Evolutionary conservation across 345 rosid genomes (phyloP).

Genomic region (Eucalyptus cloeziana): DNA sequence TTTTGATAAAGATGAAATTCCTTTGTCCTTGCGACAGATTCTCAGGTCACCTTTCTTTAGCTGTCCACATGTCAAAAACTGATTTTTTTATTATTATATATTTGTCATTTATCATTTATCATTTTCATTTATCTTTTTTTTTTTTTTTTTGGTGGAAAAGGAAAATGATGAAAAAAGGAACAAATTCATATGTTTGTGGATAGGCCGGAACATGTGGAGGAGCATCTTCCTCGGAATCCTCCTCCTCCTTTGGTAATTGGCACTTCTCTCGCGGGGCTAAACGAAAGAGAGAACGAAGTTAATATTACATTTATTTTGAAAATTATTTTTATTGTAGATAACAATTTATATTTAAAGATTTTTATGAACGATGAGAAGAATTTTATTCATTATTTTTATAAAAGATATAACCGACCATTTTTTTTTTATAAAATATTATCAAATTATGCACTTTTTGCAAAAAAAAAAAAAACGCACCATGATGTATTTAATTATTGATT

Average conservation of each 20-base stretch:
- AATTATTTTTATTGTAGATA: too few relatives aligned
- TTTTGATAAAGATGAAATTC: neutral
- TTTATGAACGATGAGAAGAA: neutral
- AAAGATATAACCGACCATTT: too few relatives aligned
- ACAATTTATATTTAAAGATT: too few relatives aligned
- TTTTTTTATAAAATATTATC: too few relatives aligned
- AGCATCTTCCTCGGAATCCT: neutral
- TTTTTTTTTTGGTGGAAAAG: neutral
- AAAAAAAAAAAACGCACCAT: too few relatives aligned
- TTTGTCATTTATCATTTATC: neutral
- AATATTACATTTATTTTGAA: neutral
- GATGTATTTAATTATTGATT: neutral
- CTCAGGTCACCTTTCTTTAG: neutral
- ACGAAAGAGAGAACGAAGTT: neutral
- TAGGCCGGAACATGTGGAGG: neutral
- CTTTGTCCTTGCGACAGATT: neutral
- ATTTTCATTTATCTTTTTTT: neutral
- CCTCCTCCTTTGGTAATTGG: neutral
- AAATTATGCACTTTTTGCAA: rapidly evolving
- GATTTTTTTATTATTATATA: neutral
- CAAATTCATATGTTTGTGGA: neutral
- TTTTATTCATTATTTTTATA: too few relatives aligned
- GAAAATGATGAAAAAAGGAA: neutral
- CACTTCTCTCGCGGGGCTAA: neutral
- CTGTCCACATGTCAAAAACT: neutral